Percentiles rank a stretch among this genome's conserved stretches.
Evolutionary conservation across 441 rosid genomes (phyloP).

Genomic region (Cnidoscolus chayamansa): DNA sequence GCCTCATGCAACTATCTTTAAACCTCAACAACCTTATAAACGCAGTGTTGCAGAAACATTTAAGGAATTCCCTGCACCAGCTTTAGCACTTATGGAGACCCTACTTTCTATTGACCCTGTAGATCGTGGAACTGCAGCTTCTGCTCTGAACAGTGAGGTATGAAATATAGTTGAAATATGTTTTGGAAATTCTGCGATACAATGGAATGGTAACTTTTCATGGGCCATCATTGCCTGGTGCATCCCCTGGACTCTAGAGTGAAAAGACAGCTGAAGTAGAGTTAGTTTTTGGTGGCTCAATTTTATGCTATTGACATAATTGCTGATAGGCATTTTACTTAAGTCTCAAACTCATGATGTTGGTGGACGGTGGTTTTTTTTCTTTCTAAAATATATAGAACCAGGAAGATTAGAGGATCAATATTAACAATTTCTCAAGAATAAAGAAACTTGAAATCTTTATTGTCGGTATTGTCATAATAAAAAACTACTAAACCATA

Average conservation of each 20-base stretch:
- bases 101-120: conserved; percentile 83
- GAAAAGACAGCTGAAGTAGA: neutral
- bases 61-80: conserved; percentile 85
- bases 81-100: conserved; percentile 78
- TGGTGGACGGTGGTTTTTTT: no score
- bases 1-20: conserved; percentile 94
- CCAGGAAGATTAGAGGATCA: no score
- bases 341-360: neutral
- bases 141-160: conserved; percentile 85
- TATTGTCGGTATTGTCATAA: no score
- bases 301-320: neutral
- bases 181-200: no score
- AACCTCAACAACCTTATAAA: conserved; percentile 91
- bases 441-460: no score
- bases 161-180: conserved; percentile 10
- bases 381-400: no score
- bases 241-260: neutral
- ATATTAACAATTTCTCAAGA: no score
- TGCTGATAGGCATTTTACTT: neutral
- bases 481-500: no score
- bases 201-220: neutral
- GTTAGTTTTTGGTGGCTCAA: neutral
- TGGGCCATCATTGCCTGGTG: neutral
- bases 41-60: conserved; percentile 86
- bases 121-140: conserved; percentile 79